A percentile compares a stretch with the other conserved stretches of the same genome.
phyloP scores from a whole-genome alignment of 768 basidiomycete species.

The Symmetrospora coprosmae region DNA sequence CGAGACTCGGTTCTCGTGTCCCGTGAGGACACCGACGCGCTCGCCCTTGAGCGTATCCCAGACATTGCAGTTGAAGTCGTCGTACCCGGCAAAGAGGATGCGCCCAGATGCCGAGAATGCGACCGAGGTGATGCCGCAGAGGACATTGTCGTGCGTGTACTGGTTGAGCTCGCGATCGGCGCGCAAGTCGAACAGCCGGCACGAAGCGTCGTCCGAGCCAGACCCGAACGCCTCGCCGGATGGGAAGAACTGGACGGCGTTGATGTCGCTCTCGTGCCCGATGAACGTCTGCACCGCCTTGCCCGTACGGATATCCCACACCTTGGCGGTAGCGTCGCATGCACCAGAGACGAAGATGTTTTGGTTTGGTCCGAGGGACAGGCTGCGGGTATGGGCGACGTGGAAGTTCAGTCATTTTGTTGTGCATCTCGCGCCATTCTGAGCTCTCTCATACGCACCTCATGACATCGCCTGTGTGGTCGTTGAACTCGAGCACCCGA shows the following conservation, averaged over 20 bases:
- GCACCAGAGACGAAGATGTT: constrained; percentile 97
- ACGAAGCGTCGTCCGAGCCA: constrained; percentile 96
- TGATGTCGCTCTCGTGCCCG: constrained; percentile 97
- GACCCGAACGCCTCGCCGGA: constrained; percentile 98
- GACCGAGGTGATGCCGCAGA: constrained; percentile 96
- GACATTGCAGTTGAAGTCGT: constrained; percentile 99
- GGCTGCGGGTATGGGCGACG: constrained; percentile 41
- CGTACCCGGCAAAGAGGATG: constrained; percentile 94
- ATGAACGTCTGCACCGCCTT: constrained; percentile 97
- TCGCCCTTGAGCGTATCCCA: constrained; percentile 99
- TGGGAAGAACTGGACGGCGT: constrained; percentile 99
- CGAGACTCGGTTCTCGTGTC: constrained; percentile 94
- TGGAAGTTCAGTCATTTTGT: neutral
- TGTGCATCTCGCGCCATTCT: neutral
- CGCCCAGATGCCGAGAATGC: constrained; percentile 96
- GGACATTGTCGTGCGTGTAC: constrained; percentile 95
- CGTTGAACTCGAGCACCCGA: constrained; percentile 93
- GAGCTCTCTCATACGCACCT: constrained; percentile 48
- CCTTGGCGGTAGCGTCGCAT: constrained; percentile 93
- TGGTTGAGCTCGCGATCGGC: constrained; percentile 93
- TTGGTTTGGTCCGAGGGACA: constrained; percentile 85
- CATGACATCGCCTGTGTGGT: constrained; percentile 99
- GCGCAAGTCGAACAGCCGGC: constrained; percentile 91
- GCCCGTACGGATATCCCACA: constrained; percentile 97
- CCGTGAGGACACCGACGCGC: constrained; percentile 88